These are phyloP conservation scores for Schizosaccharomyces pombe DNA, from an alignment of 805 yeast species.

Conservation along the genomic window DNA sequence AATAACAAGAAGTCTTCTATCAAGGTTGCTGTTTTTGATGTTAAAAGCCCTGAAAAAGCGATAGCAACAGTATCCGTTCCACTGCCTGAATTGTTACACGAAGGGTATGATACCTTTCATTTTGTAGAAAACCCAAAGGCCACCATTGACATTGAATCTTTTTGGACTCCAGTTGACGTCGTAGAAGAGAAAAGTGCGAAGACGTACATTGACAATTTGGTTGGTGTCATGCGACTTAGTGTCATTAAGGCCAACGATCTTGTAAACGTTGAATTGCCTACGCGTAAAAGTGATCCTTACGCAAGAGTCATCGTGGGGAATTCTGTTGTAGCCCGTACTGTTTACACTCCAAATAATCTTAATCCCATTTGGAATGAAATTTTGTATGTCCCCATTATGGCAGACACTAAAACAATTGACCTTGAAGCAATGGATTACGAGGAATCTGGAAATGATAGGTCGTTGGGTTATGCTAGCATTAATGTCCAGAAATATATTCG, in stretches of 20 bases:
- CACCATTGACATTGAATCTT: background rate
- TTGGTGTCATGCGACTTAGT: constrained; percentile 62
- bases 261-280: constrained; percentile 48
- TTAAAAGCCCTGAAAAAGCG: background rate
- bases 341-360: constrained; percentile 36
- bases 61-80: background rate
- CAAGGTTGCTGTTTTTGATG: background rate
- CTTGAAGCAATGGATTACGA: constrained; percentile 87
- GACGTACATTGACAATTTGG: constrained; percentile 24
- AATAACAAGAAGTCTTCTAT: background rate
- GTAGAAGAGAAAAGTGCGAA: background rate
- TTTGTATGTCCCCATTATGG: constrained; percentile 58
- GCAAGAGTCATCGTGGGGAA: constrained; percentile 59
- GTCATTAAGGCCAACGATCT: constrained; percentile 50
- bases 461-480: constrained; percentile 62
- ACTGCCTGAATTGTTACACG: background rate
- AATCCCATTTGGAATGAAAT: constrained; percentile 74
- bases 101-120: background rate
- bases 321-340: constrained; percentile 52
- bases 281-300: constrained; percentile 81
- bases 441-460: constrained; percentile 52
- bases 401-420: constrained; percentile 58
- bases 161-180: background rate
- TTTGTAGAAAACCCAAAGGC: background rate
- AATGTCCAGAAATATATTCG: constrained; percentile 43